Percentiles rank a stretch among this genome's conserved stretches.
These are phyloP conservation scores for Fennellomyces sp. DNA, from an alignment of 371 early-diverging fungal genomes.

Conservation along the genomic window DNA sequence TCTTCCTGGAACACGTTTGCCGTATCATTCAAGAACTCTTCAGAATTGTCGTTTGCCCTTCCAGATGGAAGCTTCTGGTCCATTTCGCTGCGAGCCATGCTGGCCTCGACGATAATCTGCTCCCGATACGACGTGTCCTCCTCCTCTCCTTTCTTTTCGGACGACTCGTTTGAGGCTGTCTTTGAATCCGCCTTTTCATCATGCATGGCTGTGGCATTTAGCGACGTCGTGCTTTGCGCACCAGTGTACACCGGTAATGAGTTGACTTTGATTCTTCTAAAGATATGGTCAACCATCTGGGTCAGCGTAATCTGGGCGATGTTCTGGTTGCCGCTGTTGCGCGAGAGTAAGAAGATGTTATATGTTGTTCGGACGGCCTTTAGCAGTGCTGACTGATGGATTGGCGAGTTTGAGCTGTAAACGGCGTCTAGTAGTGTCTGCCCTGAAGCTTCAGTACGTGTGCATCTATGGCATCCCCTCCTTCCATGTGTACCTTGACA, in stretches of 20 bases:
- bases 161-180: neutral
- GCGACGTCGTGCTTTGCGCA: constrained; percentile 10
- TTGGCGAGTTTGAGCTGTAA: constrained; percentile 64
- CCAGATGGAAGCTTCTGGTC: constrained; percentile 36
- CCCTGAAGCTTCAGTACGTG: constrained; percentile 22
- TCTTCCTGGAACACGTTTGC: constrained; percentile 50
- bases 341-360: constrained; percentile 73
- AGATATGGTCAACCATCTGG: constrained; percentile 90
- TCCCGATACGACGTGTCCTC: constrained; percentile 32
- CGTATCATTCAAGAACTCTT: constrained; percentile 50
- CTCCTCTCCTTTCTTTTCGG: neutral
- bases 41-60: constrained; percentile 41
- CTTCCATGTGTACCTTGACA: constrained; percentile 55
- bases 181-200: neutral
- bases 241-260: constrained; percentile 12
- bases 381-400: constrained; percentile 80
- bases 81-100: constrained; percentile 53
- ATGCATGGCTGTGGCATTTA: constrained; percentile 6
- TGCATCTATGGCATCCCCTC: constrained; percentile 20
- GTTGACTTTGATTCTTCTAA: constrained; percentile 57
- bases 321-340: constrained; percentile 78
- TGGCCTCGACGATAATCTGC: constrained; percentile 54
- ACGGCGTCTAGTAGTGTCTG: constrained; percentile 87
- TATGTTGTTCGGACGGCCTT: constrained; percentile 81
- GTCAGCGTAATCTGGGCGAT: constrained; percentile 87